Base-by-base conservation (phyloP, 306 rosid species). In the Vicia faba region DNA sequence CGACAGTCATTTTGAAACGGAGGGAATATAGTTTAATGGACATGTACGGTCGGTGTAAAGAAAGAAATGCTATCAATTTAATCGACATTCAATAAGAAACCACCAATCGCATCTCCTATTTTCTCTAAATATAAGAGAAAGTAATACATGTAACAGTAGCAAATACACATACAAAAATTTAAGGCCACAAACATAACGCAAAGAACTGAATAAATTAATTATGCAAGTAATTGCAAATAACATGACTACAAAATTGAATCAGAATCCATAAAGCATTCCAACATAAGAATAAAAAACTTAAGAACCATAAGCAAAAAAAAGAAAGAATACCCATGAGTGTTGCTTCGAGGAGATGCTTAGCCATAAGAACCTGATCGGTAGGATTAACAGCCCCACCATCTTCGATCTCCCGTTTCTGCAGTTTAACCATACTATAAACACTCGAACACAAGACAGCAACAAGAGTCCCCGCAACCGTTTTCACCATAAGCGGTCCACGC, bases 311-410 rank as follows among this genome's bases (percentile, higher is more conserved):
- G 14, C 1, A 64, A 20, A 4, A 23, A 1, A 2, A 19, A 43
- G 11, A 60, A 4, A 82, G 87, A 91, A 91, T 81, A 93, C 99
- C 99, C 96, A 90, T 81, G 14, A 90, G 91, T 41, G 99, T 93
- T 55, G 92, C 85, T 80, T 93, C 96, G 10, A 93, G 96, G 56
- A 88, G 88, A 53, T 83, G 91, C 49, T 81, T 85, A 66, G 85
- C 87, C 96, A 93, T 76, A 62, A 93, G 97, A 79, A 93, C 83
- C 87, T 93, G 97, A 93, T 93, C 95, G 80, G 99, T 93, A 25
- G 95, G 96, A 70, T 80, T 90, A 35, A 62, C 45, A 35, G 62
- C 73, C 31, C 58, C 83, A 41, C 63, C 95, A 12, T 80, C 91
- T 14, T 83, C 91, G 78, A 81, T 76, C 90, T 78, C 77, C 20